Conservation (phyloP, 805 yeast species). For the Yamadazyma akitaensis region DNA sequence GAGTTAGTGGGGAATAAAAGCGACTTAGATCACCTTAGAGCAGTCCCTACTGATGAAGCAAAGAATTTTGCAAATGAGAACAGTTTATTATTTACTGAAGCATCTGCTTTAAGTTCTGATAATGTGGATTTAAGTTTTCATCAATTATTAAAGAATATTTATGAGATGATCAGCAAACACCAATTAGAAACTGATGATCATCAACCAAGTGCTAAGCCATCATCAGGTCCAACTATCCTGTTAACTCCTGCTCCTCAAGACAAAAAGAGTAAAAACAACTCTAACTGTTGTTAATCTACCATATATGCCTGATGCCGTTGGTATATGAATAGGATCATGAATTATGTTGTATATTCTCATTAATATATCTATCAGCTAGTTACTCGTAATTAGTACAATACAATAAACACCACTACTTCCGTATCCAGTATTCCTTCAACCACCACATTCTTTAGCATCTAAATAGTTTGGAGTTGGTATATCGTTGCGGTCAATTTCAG, state of each 20-base stretch:
- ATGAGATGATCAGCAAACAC: conserved; percentile 91
- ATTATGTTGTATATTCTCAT: background rate
- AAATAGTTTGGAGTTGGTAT: too few relatives aligned
- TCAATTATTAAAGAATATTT: conserved; percentile 87
- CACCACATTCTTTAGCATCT: too few relatives aligned
- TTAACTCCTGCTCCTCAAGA: conserved; percentile 93
- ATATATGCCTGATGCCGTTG: background rate
- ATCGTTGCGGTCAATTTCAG: background rate
- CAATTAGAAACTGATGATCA: conserved; percentile 85
- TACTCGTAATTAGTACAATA: background rate
- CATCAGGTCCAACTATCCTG: conserved; percentile 85
- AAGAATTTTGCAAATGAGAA: conserved; percentile 91
- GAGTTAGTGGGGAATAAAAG: conserved; percentile 91
- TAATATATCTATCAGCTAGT: background rate
- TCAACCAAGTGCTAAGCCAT: conserved; percentile 52
- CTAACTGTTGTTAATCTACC: conserved; percentile 64
- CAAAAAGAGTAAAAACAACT: conserved; percentile 53
- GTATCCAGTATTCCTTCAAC: background rate
- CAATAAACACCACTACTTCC: background rate
- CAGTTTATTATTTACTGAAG: conserved; percentile 89
- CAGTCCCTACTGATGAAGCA: conserved; percentile 97
- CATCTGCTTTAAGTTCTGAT: conserved; percentile 89
- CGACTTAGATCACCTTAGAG: conserved; percentile 88
- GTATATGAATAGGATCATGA: background rate
- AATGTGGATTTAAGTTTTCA: conserved; percentile 94